These are phyloP conservation scores for Chrysoporthe austroafricana DNA, from an alignment of 2,329 filamentous ascomycete genomes.

Conservation along the genomic window DNA sequence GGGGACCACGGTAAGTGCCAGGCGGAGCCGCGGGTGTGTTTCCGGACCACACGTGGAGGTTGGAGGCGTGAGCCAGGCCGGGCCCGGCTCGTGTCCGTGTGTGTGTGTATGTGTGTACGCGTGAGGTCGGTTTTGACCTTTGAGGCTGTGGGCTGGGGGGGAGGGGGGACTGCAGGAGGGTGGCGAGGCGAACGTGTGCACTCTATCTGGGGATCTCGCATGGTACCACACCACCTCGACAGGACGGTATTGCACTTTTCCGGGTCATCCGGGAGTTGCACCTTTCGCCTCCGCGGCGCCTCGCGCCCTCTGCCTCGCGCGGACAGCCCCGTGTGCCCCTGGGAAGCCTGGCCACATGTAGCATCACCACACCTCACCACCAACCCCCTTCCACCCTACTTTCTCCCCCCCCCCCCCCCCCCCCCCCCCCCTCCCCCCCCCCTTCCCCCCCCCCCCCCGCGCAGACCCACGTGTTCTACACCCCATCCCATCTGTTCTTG, in stretches of 20 bases:
- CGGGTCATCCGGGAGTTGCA: slow-evolving; percentile 5
- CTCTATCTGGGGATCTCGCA: neutral
- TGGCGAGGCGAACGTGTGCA: neutral
- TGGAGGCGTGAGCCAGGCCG: no score
- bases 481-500: no score
- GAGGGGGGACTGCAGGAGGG: no score
- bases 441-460: no score
- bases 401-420: neutral
- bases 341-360: neutral
- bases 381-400: neutral
- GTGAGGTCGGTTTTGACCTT: neutral
- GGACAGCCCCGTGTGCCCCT: neutral
- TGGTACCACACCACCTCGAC: neutral
- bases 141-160: neutral
- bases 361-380: neutral
- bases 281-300: neutral
- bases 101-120: neutral
- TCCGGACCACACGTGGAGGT: no score
- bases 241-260: neutral
- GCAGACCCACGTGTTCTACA: no score
- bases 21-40: no score
- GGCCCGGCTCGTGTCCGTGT: no score
- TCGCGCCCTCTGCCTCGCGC: no score
- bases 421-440: neutral
- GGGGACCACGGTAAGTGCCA: slow-evolving; percentile 46